These are phyloP conservation scores for Schizosaccharomyces versatilis DNA, from an alignment of 1,139 yeast species.

Conservation along the genomic window DNA sequence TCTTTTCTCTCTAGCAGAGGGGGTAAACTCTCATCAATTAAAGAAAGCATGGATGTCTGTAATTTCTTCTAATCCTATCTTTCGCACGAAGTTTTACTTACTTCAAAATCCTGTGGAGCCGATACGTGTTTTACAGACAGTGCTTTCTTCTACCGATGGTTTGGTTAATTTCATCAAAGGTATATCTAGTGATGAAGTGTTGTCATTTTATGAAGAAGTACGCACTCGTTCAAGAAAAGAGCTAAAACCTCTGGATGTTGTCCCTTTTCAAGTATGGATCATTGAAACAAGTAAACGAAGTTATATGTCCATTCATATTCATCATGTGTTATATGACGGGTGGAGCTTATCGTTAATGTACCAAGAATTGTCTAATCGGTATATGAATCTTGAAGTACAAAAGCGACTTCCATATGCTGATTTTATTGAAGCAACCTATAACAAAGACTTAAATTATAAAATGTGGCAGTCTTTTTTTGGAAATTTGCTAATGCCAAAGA, in stretches of 20 bases:
- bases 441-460: not conserved
- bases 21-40: conserved; percentile 8
- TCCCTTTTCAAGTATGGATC: conserved; percentile 7
- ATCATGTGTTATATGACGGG: conserved; percentile 15
- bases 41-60: conserved; percentile 11
- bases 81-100: conserved; percentile 7
- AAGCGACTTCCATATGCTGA: not conserved
- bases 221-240: not conserved
- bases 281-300: conserved; percentile 2
- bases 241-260: not conserved
- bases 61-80: conserved; percentile 9
- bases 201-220: not conserved
- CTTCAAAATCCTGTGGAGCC: not conserved
- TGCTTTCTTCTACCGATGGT: not conserved
- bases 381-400: not conserved
- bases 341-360: conserved; percentile 11
- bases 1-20: conserved; percentile 7
- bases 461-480: conserved; percentile 1
- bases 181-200: not conserved
- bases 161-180: not conserved
- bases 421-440: not conserved
- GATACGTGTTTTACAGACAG: not conserved
- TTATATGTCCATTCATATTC: conserved; percentile 11
- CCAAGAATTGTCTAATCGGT: not conserved
- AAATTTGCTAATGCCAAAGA: not conserved